phyloP scores from a whole-genome alignment of 768 basidiomycete genomes.

The Lactifluus volemus region DNA sequence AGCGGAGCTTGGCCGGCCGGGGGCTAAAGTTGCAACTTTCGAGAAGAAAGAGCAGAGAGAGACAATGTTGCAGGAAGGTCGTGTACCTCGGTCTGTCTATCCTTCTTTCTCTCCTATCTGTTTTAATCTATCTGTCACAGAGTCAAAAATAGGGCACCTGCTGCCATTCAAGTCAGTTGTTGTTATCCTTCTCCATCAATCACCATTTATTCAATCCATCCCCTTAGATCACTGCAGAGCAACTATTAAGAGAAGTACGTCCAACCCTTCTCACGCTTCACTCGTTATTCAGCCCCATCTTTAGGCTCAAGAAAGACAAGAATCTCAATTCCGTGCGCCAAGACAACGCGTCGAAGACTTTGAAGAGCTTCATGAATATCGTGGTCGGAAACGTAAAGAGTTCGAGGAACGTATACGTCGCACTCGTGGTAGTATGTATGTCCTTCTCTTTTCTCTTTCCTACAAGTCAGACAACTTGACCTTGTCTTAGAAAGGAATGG shows the following conservation, averaged over 20 bases:
- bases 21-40: background rate
- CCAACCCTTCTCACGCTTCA: background rate
- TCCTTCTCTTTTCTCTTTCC: conserved; percentile 9
- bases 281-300: background rate
- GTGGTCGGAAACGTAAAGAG: conserved; percentile 85
- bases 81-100: conserved; percentile 55
- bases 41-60: background rate
- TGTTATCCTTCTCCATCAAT: conserved; percentile 9
- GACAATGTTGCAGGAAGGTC: conserved; percentile 62
- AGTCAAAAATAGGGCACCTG: conserved; percentile 94
- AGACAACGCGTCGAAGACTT: conserved; percentile 95
- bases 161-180: conserved; percentile 71
- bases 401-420: conserved; percentile 84
- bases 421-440: conserved; percentile 73
- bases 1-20: no score
- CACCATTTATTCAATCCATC: background rate
- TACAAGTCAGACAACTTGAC: background rate
- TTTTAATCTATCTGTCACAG: conserved; percentile 29
- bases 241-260: conserved; percentile 85
- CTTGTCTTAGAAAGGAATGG: conserved; percentile 65
- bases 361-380: conserved; percentile 84
- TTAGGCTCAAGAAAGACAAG: conserved; percentile 96
- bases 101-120: no score
- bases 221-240: conserved; percentile 90
- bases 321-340: conserved; percentile 83